Conservation (phyloP, 2,329 filamentous ascomycete genomes). For the Emmonsia crescens region DNA sequence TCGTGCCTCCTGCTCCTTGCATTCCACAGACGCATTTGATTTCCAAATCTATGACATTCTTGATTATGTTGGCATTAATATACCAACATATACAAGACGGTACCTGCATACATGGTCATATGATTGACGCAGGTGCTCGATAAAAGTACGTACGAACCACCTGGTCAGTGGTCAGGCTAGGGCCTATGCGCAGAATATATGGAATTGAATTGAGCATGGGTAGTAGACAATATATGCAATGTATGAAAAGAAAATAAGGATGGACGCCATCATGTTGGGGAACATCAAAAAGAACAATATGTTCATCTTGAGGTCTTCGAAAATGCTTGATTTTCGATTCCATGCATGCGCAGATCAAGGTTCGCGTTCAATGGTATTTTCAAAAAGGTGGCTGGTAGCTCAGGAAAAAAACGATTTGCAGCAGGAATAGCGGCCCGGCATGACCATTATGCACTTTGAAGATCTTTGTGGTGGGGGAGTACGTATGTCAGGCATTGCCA, state of each 20-base stretch:
- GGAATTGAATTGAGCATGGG: not conserved
- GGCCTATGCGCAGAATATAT: not conserved
- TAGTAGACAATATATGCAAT: not conserved
- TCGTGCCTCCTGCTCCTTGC: not conserved
- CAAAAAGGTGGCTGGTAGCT: not conserved
- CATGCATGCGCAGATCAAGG: not conserved
- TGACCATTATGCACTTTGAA: not conserved
- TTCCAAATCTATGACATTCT: not conserved
- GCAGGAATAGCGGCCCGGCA: not conserved
- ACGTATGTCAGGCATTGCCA: no score
- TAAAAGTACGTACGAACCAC: not conserved
- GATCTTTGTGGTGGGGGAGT: not conserved
- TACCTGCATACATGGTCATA: not conserved
- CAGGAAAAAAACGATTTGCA: not conserved
- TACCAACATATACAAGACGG: not conserved
- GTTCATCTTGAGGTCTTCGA: not conserved
- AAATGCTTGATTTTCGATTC: not conserved
- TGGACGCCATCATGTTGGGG: not conserved
- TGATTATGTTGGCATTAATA: not conserved
- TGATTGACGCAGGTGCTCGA: not conserved
- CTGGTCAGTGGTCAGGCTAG: not conserved
- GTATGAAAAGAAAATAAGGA: not conserved
- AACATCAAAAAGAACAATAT: not conserved
- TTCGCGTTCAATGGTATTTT: not conserved
- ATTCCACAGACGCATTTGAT: not conserved